Evolutionary conservation across 371 early-diverging fungal species (phyloP).

Genomic region (Rhizopus sp.): DNA sequence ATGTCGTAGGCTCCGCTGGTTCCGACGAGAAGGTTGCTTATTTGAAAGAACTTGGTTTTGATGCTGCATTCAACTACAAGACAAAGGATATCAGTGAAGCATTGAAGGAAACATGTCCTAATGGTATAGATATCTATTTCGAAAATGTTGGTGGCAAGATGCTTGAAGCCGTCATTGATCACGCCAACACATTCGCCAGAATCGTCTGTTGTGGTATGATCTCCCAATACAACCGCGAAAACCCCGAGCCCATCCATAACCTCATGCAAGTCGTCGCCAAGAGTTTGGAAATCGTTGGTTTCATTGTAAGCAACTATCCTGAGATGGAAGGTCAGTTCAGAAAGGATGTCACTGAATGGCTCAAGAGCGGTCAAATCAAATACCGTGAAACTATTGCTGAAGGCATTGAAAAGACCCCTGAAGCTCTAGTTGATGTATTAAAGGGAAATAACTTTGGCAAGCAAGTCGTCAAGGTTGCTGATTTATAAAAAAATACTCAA

Average conservation of each 20-base stretch:
- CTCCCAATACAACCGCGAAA: conserved; percentile 63
- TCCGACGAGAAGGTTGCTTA: conserved; percentile 74
- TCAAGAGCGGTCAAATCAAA: conserved; percentile 68
- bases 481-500: conserved; percentile 25
- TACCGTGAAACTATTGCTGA: conserved; percentile 63
- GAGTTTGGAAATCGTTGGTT: conserved; percentile 65
- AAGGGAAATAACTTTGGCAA: conserved; percentile 84
- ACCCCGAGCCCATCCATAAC: conserved; percentile 39
- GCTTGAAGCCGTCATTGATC: conserved; percentile 61
- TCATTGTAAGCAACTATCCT: conserved; percentile 41
- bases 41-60: conserved; percentile 64
- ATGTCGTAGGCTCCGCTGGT: conserved; percentile 78
- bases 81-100: conserved; percentile 49
- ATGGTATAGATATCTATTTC: conserved; percentile 72
- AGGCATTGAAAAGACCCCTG: conserved; percentile 81
- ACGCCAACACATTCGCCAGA: conserved; percentile 54
- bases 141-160: conserved; percentile 77
- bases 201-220: conserved; percentile 70
- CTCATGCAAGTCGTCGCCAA: conserved; percentile 40
- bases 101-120: conserved; percentile 54
- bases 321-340: conserved; percentile 52
- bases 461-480: conserved; percentile 70
- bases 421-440: conserved; percentile 70
- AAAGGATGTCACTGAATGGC: conserved; percentile 59
- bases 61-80: conserved; percentile 86